Evolutionary conservation across 2,329 filamentous ascomycete genomes (phyloP).

Genomic region (Penicillium sp.): DNA sequence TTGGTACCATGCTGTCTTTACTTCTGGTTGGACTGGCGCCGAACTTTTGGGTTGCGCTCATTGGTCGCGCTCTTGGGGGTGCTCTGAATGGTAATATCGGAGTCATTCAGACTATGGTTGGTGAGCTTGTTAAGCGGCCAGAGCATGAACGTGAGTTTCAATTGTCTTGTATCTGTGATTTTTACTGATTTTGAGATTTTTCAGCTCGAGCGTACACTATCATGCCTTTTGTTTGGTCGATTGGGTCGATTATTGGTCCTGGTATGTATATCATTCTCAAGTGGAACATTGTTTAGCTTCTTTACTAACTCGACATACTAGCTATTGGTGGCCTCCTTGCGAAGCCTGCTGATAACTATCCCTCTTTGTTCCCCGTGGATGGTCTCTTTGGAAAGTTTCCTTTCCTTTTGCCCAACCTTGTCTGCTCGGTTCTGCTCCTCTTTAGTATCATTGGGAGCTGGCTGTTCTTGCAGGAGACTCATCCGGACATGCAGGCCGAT

Average conservation of each 20-base stretch:
- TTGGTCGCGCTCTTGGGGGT: constrained; percentile 75
- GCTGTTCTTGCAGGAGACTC: constrained; percentile 81
- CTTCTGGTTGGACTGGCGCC: constrained; percentile 78
- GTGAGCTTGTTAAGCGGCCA: constrained; percentile 78
- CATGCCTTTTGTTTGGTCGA: constrained; percentile 93
- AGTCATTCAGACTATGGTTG: constrained; percentile 90
- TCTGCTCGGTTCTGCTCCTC: constrained; percentile 75
- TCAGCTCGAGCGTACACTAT: constrained; percentile 80
- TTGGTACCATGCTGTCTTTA: constrained; percentile 80
- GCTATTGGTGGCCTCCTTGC: constrained; percentile 86
- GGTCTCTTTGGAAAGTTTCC: constrained; percentile 77
- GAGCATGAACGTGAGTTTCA: constrained; percentile 76
- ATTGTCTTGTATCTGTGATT: background rate
- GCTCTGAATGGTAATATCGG: constrained; percentile 89
- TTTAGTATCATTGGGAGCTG: constrained; percentile 80
- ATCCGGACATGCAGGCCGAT: constrained; percentile 73
- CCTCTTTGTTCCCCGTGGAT: constrained; percentile 65
- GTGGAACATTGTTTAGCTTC: background rate
- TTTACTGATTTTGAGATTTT: constrained; percentile 4
- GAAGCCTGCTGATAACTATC: constrained; percentile 73
- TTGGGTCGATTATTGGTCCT: constrained; percentile 86
- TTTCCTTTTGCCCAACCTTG: constrained; percentile 84
- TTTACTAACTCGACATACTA: constrained; percentile 16
- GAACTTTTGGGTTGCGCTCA: constrained; percentile 80
- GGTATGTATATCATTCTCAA: constrained; percentile 24